Base-by-base conservation (phyloP, 1,284 basidiomycete species). In the Flammula alnicola region DNA sequence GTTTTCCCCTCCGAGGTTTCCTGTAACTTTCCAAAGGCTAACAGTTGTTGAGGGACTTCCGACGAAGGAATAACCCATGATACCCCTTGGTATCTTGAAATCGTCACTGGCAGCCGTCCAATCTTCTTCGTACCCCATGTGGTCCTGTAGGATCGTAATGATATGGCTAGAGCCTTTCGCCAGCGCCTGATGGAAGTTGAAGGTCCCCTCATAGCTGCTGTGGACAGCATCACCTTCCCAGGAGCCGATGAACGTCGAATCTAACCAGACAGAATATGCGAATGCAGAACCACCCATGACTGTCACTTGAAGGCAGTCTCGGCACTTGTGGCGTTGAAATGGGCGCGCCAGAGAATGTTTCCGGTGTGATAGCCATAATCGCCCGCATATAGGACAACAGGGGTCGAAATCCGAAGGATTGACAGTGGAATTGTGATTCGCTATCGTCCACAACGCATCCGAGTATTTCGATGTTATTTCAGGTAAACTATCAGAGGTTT, bases 331-430 rank as follows among this genome's bases (percentile, higher is more conserved):
- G 75, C 69, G 32, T 55, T 69, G 61, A 82, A 80, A 36, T 75
- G 73, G 5, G 70, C 79, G 1, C 78, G 70, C 77, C 79, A 83
- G 17, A 81, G 55, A 41, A 81, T 75, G 55, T 77, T 78, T n/a
- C 79, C 80, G 1, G 72, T 77, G 55, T 81, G 80, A 54, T 71
- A 82, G 4, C 78, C 79, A 55, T 81, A 83, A 33, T 80, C 77
- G 38, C 76, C 73, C 0, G 76, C 74, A 41, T 75, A 79, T 8
- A 82, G 72, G 31, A 77, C 69, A 7, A 73, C 68, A 14, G 70
- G 57, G 1, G 75, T 74, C 7, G 57, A 63, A 67, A 10, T 51
- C 47, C 20, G 58, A 65, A n/a, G 74, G 71, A 47, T 75, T 76
- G 38, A 70, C 60, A 2, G 72, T 73, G 14, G 59, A 66, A 4